Evolutionary conservation across 176 grass and related monocot genomes (phyloP).

Genomic region (Oryza officinalis): DNA sequence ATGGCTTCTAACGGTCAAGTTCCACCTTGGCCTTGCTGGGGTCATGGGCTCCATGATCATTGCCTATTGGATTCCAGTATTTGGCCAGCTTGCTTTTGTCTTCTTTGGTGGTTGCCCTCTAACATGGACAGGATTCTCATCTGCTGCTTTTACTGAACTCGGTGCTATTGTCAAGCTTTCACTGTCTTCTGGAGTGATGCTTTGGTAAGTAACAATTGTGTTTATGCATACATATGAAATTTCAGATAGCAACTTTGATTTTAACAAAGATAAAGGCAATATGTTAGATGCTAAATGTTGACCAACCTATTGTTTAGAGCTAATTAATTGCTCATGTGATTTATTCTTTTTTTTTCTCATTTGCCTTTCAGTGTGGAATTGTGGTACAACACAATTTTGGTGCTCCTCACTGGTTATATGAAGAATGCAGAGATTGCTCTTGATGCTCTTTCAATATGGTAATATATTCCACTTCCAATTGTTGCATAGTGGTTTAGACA

Average conservation of each 20-base stretch:
- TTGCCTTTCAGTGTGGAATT: conserved; percentile 66
- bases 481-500: background rate
- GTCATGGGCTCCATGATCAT: conserved; percentile 66
- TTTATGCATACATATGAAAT: background rate
- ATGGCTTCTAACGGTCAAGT: conserved; percentile 40
- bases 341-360: background rate
- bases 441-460: conserved; percentile 96
- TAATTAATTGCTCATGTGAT: too few relatives aligned
- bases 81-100: conserved; percentile 60
- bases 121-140: conserved; percentile 74
- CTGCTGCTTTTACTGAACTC: conserved; percentile 49
- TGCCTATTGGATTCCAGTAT: conserved; percentile 61
- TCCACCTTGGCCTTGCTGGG: conserved; percentile 50
- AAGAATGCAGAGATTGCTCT: conserved; percentile 81
- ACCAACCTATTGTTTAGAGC: too few relatives aligned
- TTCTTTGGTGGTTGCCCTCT: conserved; percentile 69
- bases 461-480: background rate
- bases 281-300: too few relatives aligned
- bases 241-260: background rate
- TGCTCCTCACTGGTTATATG: conserved; percentile 86
- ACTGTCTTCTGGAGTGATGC: conserved; percentile 77
- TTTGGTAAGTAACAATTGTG: conserved; percentile 54
- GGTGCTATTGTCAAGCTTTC: conserved; percentile 65
- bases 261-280: too few relatives aligned
- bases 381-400: conserved; percentile 85